A percentile compares a stretch with the other conserved stretches of the same genome.
Evolutionary conservation across 768 basidiomycete genomes (phyloP).

Genomic region (Naganishia onofrii): DNA sequence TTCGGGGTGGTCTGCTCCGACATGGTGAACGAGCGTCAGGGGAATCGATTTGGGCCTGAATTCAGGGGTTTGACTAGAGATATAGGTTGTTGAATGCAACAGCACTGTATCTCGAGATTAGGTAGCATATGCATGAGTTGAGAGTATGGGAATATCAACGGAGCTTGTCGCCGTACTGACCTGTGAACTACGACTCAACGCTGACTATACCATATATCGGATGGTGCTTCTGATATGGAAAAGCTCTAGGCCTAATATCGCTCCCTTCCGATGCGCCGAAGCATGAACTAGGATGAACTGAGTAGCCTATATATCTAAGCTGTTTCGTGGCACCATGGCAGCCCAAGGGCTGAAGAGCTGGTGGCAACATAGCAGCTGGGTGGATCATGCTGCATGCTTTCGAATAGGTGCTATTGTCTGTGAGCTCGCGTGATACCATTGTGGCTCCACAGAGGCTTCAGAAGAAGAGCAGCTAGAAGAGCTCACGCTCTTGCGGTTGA

Average conservation of each 20-base stretch:
- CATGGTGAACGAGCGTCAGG: neutral
- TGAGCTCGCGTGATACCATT: neutral
- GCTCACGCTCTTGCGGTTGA: too few relatives aligned
- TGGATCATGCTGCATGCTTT: neutral
- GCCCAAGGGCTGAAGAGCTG: neutral
- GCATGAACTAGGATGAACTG: neutral
- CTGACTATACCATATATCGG: constrained; percentile 21
- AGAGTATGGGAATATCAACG: too few relatives aligned
- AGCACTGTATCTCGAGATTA: neutral
- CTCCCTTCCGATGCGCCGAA: neutral
- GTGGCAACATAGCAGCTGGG: neutral
- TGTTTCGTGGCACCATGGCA: neutral
- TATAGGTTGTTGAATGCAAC: constrained; percentile 6
- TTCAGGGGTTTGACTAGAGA: neutral
- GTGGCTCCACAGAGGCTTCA: neutral
- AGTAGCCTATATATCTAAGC: neutral
- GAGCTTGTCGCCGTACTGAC: neutral
- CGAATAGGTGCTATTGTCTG: neutral
- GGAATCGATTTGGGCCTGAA: neutral
- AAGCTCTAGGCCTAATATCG: neutral
- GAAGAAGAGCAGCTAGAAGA: too few relatives aligned
- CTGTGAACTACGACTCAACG: neutral
- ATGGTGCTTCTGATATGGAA: neutral
- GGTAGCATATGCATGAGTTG: neutral
- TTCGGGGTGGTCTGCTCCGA: neutral